These are phyloP conservation scores for Amniculicola lignicola DNA, from an alignment of 495 filamentous ascomycete genomes.

Conservation along the genomic window DNA sequence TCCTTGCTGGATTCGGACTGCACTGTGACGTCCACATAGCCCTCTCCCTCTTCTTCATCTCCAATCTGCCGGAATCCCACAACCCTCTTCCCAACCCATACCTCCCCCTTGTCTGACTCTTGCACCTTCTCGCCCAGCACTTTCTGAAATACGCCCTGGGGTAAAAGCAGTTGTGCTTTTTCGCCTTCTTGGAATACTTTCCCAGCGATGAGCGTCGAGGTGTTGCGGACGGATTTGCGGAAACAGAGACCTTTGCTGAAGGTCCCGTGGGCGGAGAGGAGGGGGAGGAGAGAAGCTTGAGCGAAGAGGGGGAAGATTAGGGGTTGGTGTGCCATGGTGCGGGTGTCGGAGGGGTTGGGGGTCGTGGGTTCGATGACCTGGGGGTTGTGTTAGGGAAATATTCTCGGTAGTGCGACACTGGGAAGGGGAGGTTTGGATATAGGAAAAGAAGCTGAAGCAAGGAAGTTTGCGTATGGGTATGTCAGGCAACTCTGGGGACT, in stretches of 20 bases:
- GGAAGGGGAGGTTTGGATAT: no score
- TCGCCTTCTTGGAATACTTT: conserved; percentile 3
- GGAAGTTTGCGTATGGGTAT: no score
- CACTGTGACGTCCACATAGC: neutral
- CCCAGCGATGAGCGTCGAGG: conserved; percentile 3
- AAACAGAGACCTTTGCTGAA: conserved; percentile 8
- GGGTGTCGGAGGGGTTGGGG: neutral
- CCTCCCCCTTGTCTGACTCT: conserved; percentile 4
- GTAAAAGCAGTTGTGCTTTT: conserved; percentile 10
- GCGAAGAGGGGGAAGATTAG: conserved; percentile 21
- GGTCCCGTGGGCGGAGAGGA: conserved; percentile 1
- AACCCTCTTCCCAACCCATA: conserved; percentile 5
- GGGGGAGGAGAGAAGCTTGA: conserved; percentile 3
- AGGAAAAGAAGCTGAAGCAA: no score
- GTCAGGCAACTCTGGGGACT: no score
- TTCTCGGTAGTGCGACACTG: no score
- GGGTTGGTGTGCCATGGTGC: conserved; percentile 23
- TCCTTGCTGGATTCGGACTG: neutral
- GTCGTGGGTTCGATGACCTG: conserved; percentile 4
- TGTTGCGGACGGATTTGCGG: neutral
- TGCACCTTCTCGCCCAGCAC: conserved; percentile 2
- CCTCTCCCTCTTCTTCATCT: neutral
- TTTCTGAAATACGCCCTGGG: conserved; percentile 22
- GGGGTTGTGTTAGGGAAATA: neutral
- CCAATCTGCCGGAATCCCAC: no score